These are phyloP conservation scores for Phyllosticta capitalensis DNA, from an alignment of 2,329 filamentous ascomycete genomes.

Conservation along the genomic window DNA sequence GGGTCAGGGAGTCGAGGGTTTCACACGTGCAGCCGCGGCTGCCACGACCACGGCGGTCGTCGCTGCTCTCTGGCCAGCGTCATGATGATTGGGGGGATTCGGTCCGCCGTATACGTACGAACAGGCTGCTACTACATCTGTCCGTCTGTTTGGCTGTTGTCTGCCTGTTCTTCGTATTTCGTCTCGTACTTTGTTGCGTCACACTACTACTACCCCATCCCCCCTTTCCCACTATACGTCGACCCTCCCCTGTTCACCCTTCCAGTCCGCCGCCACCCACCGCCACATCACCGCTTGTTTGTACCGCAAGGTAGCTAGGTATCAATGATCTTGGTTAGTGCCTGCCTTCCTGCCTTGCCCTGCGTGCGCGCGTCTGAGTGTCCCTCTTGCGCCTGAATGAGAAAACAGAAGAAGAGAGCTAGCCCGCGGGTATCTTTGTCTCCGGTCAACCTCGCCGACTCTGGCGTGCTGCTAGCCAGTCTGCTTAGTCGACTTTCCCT, in stretches of 20 bases:
- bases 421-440: too few relatives aligned
- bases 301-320: not conserved
- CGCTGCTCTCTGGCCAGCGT: too few relatives aligned
- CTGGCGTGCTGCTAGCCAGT: too few relatives aligned
- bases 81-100: not conserved
- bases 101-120: not conserved
- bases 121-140: not conserved
- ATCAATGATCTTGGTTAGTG: not conserved
- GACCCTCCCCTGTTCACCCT: not conserved
- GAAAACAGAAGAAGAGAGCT: too few relatives aligned
- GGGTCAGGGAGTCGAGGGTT: not conserved
- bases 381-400: too few relatives aligned
- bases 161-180: not conserved
- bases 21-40: not conserved
- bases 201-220: not conserved
- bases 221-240: not conserved
- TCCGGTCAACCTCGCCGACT: too few relatives aligned
- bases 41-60: too few relatives aligned
- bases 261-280: not conserved
- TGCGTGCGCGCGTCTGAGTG: too few relatives aligned
- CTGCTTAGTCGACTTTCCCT: too few relatives aligned
- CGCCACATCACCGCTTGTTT: not conserved
- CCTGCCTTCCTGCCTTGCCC: too few relatives aligned
- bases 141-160: not conserved
- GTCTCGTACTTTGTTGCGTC: not conserved